A percentile compares a stretch with the other conserved stretches of the same genome.
Evolutionary conservation across 2,329 filamentous ascomycete species (phyloP).

Genomic region (Fusarium sp.): DNA sequence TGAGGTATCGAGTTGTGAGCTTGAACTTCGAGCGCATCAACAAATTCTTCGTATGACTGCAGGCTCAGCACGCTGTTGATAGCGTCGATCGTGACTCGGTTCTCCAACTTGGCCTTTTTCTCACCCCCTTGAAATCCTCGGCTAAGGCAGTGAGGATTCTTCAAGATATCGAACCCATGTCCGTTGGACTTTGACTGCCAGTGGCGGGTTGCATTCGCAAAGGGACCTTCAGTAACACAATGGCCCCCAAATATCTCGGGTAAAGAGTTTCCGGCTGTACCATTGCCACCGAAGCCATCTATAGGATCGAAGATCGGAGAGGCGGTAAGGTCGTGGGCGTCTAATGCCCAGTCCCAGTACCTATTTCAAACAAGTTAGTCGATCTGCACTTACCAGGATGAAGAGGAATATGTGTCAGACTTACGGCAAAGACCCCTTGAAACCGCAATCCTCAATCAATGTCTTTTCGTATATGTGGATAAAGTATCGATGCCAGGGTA

Average conservation of each 20-base stretch:
- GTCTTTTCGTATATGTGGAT: neutral
- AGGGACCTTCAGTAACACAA: neutral
- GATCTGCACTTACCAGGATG: rapidly evolving
- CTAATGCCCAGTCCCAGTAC: neutral
- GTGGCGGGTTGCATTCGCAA: neutral
- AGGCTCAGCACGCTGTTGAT: neutral
- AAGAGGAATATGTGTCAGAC: neutral
- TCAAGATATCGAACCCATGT: neutral
- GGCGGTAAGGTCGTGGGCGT: neutral
- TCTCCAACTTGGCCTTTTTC: neutral
- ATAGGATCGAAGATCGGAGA: neutral
- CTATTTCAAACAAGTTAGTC: neutral
- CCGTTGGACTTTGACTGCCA: neutral
- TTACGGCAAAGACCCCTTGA: neutral
- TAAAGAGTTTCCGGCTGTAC: neutral
- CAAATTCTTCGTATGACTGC: neutral
- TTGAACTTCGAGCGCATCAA: neutral
- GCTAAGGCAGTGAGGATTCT: neutral
- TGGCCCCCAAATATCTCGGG: neutral
- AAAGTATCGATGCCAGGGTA: neutral
- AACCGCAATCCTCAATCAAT: neutral
- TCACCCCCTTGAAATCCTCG: neutral
- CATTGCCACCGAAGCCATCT: neutral
- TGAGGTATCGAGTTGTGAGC: neutral
- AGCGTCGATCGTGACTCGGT: neutral